phyloP scores from a whole-genome alignment of 352 stramenopile genomes.

The Pythium dissotocum region DNA sequence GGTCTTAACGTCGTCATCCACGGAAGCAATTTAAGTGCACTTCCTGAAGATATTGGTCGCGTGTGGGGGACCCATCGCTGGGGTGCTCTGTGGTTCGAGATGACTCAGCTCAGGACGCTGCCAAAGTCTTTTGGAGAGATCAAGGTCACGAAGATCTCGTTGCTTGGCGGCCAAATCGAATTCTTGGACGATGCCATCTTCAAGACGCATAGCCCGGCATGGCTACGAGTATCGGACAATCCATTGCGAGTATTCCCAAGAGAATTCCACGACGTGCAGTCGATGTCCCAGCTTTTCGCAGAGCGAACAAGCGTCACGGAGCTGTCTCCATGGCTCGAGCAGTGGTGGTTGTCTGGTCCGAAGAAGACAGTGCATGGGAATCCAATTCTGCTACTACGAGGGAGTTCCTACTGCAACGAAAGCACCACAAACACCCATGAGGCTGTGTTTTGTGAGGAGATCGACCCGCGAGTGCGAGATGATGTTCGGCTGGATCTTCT shows the following conservation, averaged over 20 bases:
- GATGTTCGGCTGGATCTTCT: conserved; percentile 5
- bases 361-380: conserved; percentile 5
- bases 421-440: background rate
- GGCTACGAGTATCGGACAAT: conserved; percentile 5
- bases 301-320: background rate
- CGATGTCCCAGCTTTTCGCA: background rate
- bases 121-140: background rate
- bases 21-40: conserved; percentile 10
- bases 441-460: background rate
- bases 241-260: background rate
- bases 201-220: background rate
- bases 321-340: background rate
- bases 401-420: background rate
- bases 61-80: conserved; percentile 12
- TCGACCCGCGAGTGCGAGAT: conserved; percentile 1
- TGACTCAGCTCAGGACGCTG: conserved; percentile 3
- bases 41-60: conserved; percentile 6
- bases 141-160: background rate
- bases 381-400: conserved; percentile 2
- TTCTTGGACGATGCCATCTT: background rate
- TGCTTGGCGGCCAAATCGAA: background rate
- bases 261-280: background rate
- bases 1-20: conserved; percentile 8
- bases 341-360: conserved; percentile 2
- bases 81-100: conserved; percentile 5